Percentiles rank a stretch among this genome's conserved stretches.
Conservation (phyloP, 805 yeast genomes). For the Cyberlindnera euphorbiiphila region DNA sequence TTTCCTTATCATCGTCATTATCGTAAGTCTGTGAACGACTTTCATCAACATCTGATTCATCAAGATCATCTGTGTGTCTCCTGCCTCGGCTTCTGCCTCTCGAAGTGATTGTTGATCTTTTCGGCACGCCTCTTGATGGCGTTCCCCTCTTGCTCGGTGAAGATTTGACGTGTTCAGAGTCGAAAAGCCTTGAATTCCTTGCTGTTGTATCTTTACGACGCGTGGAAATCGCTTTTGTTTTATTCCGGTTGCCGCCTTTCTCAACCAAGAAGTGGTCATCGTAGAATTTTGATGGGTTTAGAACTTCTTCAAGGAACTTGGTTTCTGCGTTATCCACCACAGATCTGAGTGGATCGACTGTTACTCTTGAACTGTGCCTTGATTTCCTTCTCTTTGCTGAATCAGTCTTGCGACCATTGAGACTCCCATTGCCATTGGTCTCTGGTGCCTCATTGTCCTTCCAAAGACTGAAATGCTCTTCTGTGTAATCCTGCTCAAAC, state of each 20-base stretch:
- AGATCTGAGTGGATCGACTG: conserved; percentile 17
- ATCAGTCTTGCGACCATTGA: too few relatives aligned
- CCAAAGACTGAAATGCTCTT: conserved; percentile 28
- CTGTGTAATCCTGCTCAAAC: conserved; percentile 30
- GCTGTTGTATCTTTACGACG: conserved; percentile 4
- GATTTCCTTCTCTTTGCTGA: conserved; percentile 13
- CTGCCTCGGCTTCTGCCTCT: too few relatives aligned
- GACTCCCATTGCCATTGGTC: conserved; percentile 7
- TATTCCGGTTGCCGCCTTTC: conserved; percentile 1
- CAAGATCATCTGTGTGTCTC: too few relatives aligned
- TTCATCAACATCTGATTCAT: too few relatives aligned
- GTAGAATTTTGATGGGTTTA: conserved; percentile 24
- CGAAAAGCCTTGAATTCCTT: too few relatives aligned
- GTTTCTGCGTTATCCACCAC: conserved; percentile 15
- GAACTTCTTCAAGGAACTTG: conserved; percentile 15
- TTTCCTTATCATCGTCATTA: conserved; percentile 7
- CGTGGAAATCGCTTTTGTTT: conserved; percentile 1
- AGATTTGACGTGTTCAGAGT: too few relatives aligned
- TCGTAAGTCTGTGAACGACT: background rate
- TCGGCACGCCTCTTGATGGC: too few relatives aligned
- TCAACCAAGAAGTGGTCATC: conserved; percentile 19
- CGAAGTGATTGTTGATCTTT: too few relatives aligned
- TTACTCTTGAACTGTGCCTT: conserved; percentile 25
- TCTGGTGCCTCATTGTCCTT: conserved; percentile 17
- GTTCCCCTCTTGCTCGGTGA: background rate